A percentile compares a stretch with the other conserved stretches of the same genome.
Evolutionary conservation across 106 monocot species (phyloP).

Genomic region (Alisma plantagoaquatica): DNA sequence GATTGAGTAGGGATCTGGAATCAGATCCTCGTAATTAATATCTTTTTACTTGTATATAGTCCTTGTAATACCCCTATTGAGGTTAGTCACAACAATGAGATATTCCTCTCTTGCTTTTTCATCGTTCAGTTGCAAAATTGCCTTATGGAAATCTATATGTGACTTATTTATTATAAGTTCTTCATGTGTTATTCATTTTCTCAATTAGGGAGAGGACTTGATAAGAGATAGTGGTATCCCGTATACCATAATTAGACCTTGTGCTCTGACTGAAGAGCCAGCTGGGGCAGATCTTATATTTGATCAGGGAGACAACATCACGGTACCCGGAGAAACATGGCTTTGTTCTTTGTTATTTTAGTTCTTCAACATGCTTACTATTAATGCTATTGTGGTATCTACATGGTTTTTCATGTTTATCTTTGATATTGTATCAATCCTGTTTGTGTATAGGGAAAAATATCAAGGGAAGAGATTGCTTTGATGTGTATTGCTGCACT

Average conservation of each 20-base stretch:
- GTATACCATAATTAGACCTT: conserved; percentile 77
- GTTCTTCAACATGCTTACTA: too few relatives aligned
- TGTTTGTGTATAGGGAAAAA: conserved; percentile 46
- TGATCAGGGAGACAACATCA: conserved; percentile 92
- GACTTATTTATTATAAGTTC: not conserved
- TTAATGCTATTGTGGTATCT: not conserved
- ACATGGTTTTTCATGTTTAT: not conserved
- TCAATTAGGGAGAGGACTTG: conserved; percentile 71
- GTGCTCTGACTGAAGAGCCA: conserved; percentile 88
- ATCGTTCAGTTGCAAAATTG: not conserved
- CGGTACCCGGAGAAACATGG: conserved; percentile 27
- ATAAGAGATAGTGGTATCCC: conserved; percentile 76
- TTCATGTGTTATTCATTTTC: not conserved
- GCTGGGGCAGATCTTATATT: conserved; percentile 84
- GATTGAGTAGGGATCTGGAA: too few relatives aligned
- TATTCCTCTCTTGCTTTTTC: too few relatives aligned
- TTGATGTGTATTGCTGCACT: conserved; percentile 65
- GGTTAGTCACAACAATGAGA: too few relatives aligned
- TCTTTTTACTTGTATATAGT: too few relatives aligned
- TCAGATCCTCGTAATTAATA: too few relatives aligned
- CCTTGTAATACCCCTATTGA: too few relatives aligned
- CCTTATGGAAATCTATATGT: not conserved
- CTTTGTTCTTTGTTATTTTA: not conserved
- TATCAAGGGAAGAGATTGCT: conserved; percentile 83
- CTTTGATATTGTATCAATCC: not conserved